A percentile compares a stretch with the other conserved stretches of the same genome.
Conservation (phyloP, 331 rosid species). For the Acacia pycnantha region DNA sequence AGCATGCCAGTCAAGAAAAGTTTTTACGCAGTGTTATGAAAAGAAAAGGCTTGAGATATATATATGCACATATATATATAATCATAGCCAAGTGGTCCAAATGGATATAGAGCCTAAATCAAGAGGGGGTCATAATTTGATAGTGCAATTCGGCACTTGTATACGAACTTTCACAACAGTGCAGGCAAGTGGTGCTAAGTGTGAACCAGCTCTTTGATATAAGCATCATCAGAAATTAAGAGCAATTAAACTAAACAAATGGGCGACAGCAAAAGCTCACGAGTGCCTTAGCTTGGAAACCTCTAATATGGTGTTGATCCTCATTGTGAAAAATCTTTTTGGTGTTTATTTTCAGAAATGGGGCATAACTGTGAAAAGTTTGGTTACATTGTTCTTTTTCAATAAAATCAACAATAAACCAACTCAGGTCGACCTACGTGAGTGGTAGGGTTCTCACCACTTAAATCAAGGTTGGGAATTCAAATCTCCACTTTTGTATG, state of each 20-base stretch:
- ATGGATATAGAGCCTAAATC: neutral
- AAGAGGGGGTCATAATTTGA: neutral
- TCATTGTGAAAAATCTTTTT: neutral
- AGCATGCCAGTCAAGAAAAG: neutral
- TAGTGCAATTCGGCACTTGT: neutral
- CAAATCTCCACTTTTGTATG: too few relatives aligned
- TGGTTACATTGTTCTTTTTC: too few relatives aligned
- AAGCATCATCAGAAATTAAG: neutral
- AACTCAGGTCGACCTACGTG: too few relatives aligned
- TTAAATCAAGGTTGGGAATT: too few relatives aligned
- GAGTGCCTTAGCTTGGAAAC: too few relatives aligned
- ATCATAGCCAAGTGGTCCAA: neutral
- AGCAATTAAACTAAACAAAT: neutral
- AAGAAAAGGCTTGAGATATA: too few relatives aligned
- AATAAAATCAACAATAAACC: too few relatives aligned
- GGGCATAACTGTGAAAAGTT: too few relatives aligned
- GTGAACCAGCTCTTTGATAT: neutral
- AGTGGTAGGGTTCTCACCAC: too few relatives aligned
- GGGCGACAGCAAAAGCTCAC: conserved; percentile 42
- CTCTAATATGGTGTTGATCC: neutral
- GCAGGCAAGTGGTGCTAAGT: neutral
- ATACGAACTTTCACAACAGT: neutral
- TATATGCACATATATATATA: neutral
- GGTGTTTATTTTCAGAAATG: too few relatives aligned
- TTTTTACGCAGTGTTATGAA: too few relatives aligned